Conservation (phyloP, 805 yeast genomes). For the Metschnikowia koreensis region DNA sequence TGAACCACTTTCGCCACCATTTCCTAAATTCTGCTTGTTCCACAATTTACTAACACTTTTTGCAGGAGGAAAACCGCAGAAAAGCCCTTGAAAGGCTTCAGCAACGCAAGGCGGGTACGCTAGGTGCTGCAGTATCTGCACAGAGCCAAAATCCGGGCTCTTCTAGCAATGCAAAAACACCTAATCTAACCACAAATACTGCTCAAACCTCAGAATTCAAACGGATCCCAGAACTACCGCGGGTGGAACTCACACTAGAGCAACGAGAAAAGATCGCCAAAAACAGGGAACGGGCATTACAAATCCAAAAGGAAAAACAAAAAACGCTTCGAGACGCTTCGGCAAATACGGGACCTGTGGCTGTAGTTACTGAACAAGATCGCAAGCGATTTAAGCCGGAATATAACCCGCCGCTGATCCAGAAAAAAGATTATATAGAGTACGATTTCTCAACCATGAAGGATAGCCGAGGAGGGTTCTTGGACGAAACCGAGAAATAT, state of each 20-base stretch:
- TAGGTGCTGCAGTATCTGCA: background rate
- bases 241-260: slow-evolving; percentile 43
- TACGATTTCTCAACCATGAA: slow-evolving; percentile 89
- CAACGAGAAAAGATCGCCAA: slow-evolving; percentile 49
- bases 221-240: slow-evolving; percentile 20
- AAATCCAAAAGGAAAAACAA: slow-evolving; percentile 35
- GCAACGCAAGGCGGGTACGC: slow-evolving; percentile 32
- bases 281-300: slow-evolving; percentile 55
- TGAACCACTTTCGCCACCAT: slow-evolving; percentile 2
- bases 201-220: slow-evolving; percentile 3
- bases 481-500: slow-evolving; percentile 30
- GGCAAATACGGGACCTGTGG: slow-evolving; percentile 7
- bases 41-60: slow-evolving; percentile 12
- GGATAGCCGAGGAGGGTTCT: slow-evolving; percentile 84
- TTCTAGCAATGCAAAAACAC: background rate
- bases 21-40: no score
- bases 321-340: slow-evolving; percentile 16
- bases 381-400: slow-evolving; percentile 14
- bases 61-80: slow-evolving; percentile 61
- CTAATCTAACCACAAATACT: slow-evolving; percentile 2
- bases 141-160: slow-evolving; percentile 5
- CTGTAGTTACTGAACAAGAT: slow-evolving; percentile 16
- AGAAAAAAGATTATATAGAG: slow-evolving; percentile 68
- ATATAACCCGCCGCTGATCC: slow-evolving; percentile 39
- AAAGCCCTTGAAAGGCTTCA: slow-evolving; percentile 59